Evolutionary conservation across 129 eudicot genomes (phyloP).

Genomic region (Tanacetum coccineum): DNA sequence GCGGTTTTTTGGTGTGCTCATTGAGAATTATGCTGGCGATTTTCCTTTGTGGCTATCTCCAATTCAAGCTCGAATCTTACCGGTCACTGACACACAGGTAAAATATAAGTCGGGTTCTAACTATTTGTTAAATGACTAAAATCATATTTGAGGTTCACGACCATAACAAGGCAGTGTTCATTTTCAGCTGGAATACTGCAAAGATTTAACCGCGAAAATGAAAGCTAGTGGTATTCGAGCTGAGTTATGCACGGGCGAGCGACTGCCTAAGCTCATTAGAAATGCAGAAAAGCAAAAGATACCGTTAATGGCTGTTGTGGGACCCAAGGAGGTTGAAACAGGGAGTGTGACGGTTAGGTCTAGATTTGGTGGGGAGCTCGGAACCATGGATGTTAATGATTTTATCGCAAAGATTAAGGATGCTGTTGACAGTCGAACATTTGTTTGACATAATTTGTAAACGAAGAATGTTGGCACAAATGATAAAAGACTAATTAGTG

Average conservation of each 20-base stretch:
- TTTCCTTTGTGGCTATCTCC: slow-evolving; percentile 97
- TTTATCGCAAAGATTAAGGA: slow-evolving; percentile 45
- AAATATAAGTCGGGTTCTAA: neutral
- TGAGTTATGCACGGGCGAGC: slow-evolving; percentile 86
- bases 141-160: slow-evolving; percentile 6
- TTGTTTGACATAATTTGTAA: slow-evolving; percentile 34
- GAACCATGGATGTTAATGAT: slow-evolving; percentile 62
- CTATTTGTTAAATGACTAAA: slow-evolving; percentile 7
- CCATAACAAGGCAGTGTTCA: neutral
- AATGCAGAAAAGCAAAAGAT: slow-evolving; percentile 78
- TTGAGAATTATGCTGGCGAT: slow-evolving; percentile 97
- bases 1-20: slow-evolving; percentile 89
- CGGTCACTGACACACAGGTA: slow-evolving; percentile 90
- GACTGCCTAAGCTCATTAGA: slow-evolving; percentile 24
- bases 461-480: slow-evolving; percentile 17
- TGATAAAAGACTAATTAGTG: slow-evolving; percentile 3
- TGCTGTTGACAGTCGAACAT: slow-evolving; percentile 62
- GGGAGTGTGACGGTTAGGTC: slow-evolving; percentile 79
- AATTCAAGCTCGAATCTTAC: slow-evolving; percentile 78
- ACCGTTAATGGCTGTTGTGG: slow-evolving; percentile 96
- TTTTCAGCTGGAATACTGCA: slow-evolving; percentile 71
- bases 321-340: slow-evolving; percentile 85
- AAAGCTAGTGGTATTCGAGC: slow-evolving; percentile 72
- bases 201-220: slow-evolving; percentile 54
- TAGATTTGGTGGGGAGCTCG: slow-evolving; percentile 88